Evolutionary conservation across 2,329 filamentous ascomycete species (phyloP), one percentile per base, ranked within the genome.

Genomic region (Cytospora paraplurivora): DNA sequence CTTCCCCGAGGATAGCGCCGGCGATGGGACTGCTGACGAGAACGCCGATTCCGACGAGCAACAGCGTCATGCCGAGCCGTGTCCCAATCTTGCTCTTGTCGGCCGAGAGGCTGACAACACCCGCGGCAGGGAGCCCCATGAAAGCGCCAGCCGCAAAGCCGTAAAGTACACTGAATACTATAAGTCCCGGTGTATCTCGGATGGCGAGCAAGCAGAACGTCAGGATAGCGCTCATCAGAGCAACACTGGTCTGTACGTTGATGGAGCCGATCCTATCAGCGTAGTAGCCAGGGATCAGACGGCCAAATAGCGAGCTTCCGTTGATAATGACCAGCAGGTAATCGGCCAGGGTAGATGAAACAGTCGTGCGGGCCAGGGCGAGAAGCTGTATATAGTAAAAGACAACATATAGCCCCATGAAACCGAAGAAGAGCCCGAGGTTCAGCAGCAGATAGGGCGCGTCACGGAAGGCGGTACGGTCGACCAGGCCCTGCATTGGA

Each of bases 11-110:
- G 70, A 75, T 81, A 54, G 70, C 86, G 74, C 85, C 75, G 78
- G 72, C 81, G 77, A 71, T 83, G 74, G 66, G 79, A 72, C 65
- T 86, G 1, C 76, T 75, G 1, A 85, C 67, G 76, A 88, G 69
- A 75, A 85, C 63, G 76, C 84, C 21, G 73, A 86, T 70, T 76
- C 76, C 75, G 2, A 68, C 62, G 5, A 71, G 54, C 8, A 72
- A 56, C 33, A 77, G 77, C 4, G 65, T 68, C 75, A 80, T 79
- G 13, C 79, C 79, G 67, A 81, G 74, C 37, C 79, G 68, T 1
- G 76, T 76, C 4, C 78, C 79, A 3, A 78, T 64, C 1, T 68
- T 67, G 19, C 71, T 68, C 68, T 76, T 70, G 54, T 81, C 77
- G 1, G 71, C 69, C 4, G 75, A 72, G 17, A 79, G 64, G 1